Base-by-base conservation (phyloP, 2,329 filamentous ascomycete genomes). In the Verticillium tricorpus region DNA sequence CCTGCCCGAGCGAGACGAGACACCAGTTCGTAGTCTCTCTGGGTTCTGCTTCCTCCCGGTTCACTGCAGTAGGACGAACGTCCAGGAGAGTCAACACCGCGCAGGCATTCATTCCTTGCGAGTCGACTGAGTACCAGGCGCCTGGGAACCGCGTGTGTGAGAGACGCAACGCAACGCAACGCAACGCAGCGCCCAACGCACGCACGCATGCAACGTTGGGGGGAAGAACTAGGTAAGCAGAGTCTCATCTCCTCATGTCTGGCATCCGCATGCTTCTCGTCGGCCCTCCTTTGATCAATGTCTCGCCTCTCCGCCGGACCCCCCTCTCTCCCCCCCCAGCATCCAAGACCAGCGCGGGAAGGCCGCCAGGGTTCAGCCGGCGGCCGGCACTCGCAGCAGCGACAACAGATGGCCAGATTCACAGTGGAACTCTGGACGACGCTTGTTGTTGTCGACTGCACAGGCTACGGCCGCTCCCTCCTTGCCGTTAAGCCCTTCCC, bases 331-430 rank as follows among this genome's bases (percentile, higher is more conserved):
- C 12, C 32, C 25, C 5, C 25, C 54, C 54, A 56, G 15, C 34
- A 37, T 25, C 34, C 34, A 37, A 37, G 55, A 56, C 55, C 34
- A 22, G 25, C 7, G 62, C 60, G 62, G 64, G 64, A 64, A 56
- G 58, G 58, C 60, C 63, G 60, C 64, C 64, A 65, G 64, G 64
- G 64, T 61, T 64, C 64, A 65, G 64, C 62, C 62, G 62, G 60
- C 61, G 54, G 54, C 54, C 14, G 25, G 25, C 54, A 56, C 54
- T 56, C 31, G 28, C 54, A 56, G 25, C 40, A 50, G 40, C 25
- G n/a, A n/a, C 62, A 50, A 57, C 61, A 60, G 61, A 60, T 57
- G 45, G 60, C 63, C 54, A 63, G 62, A 63, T 65, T 58, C 63
- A 28, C 28, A 14, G 25, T 28, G 56, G 56, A 45, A 58, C 56